phyloP scores from a whole-genome alignment of 2,329 filamentous ascomycete species.

The Pestalotiopsis sp. region DNA sequence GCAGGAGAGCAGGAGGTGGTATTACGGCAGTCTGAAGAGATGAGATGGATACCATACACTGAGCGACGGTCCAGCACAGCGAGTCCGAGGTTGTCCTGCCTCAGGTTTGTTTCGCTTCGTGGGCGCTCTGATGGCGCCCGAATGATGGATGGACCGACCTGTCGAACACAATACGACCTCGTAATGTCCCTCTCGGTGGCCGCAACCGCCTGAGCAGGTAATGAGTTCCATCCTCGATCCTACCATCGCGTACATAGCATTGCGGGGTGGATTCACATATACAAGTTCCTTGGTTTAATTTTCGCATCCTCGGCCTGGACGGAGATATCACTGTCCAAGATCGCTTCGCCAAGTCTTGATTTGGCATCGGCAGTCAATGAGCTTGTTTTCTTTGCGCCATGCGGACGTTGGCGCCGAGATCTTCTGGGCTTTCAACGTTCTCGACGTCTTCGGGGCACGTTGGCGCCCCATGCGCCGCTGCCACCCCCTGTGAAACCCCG shows the following conservation, averaged over 20 bases:
- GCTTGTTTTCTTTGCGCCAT: neutral
- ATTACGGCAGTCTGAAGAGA: neutral
- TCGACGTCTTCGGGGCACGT: neutral
- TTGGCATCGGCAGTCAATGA: neutral
- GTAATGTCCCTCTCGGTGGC: neutral
- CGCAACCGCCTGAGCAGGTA: neutral
- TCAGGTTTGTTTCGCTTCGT: slow-evolving; percentile 9
- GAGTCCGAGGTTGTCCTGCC: slow-evolving; percentile 1
- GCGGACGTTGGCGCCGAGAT: neutral
- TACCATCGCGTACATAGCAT: neutral
- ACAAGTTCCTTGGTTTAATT: neutral
- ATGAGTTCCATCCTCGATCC: neutral
- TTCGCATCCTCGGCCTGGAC: neutral
- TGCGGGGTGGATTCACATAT: neutral
- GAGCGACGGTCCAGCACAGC: neutral
- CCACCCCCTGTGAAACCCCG: slow-evolving; percentile 1
- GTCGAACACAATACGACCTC: neutral
- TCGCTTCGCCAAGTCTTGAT: neutral
- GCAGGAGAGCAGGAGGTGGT: neutral
- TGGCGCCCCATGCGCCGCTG: neutral
- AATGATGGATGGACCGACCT: neutral
- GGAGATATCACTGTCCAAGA: neutral
- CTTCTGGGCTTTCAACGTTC: neutral
- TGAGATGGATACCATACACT: neutral
- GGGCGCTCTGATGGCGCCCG: neutral